phyloP scores from a whole-genome alignment of 2,329 filamentous ascomycete genomes.

The Apiospora pterosperma region DNA sequence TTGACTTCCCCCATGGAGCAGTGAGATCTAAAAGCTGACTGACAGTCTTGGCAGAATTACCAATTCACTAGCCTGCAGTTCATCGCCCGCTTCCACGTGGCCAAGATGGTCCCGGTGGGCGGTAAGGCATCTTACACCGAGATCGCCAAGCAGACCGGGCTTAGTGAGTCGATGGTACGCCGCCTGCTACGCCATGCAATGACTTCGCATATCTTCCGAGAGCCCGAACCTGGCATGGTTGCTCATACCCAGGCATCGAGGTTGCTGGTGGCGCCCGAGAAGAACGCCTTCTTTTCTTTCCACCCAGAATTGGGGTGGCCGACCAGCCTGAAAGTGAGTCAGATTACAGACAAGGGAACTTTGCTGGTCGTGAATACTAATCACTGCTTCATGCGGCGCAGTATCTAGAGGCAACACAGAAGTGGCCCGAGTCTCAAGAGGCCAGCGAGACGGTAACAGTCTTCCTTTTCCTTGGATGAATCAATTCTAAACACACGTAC shows the following conservation, averaged over 20 bases:
- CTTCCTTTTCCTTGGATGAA: background rate
- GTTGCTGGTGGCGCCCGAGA: background rate
- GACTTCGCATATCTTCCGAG: background rate
- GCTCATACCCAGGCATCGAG: background rate
- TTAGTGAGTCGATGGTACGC: background rate
- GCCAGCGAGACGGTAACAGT: background rate
- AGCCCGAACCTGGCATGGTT: background rate
- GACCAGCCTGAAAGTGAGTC: background rate
- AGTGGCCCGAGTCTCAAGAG: background rate
- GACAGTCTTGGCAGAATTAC: background rate
- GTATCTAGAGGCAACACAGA: background rate
- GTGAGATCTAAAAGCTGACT: background rate
- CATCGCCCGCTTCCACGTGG: background rate
- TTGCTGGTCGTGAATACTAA: background rate
- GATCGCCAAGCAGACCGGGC: background rate
- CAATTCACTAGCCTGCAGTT: background rate
- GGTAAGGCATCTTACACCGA: background rate
- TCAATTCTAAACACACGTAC: background rate
- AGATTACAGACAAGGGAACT: background rate
- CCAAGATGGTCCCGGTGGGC: background rate
- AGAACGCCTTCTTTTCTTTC: background rate
- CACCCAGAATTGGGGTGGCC: background rate
- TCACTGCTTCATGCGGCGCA: background rate
- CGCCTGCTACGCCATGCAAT: background rate
- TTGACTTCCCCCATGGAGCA: background rate